Conservation (phyloP, 2,329 filamentous ascomycete genomes). For the Paraconiothyrium brasiliense region DNA sequence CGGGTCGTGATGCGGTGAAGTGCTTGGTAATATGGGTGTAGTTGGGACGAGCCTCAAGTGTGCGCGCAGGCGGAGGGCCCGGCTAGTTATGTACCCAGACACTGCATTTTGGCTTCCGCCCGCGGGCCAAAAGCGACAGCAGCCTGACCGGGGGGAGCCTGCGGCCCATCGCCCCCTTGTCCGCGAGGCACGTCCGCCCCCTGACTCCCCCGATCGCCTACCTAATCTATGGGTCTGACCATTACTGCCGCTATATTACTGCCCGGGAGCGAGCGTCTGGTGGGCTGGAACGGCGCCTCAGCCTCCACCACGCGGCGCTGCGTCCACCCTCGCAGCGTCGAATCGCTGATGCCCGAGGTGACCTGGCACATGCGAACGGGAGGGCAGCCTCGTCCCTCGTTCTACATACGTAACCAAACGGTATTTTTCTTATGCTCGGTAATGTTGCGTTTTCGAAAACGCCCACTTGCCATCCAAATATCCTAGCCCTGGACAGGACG, state of each 20-base stretch:
- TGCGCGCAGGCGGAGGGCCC: conserved; percentile 21
- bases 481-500: conserved; percentile 3
- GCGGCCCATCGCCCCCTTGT: conserved; percentile 23
- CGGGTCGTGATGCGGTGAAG: conserved; percentile 25
- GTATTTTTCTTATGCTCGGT: conserved; percentile 15
- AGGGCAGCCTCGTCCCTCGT: conserved; percentile 19
- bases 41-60: conserved; percentile 9
- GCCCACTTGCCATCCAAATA: conserved; percentile 27
- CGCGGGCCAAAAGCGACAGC: conserved; percentile 13
- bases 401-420: conserved; percentile 10
- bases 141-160: conserved; percentile 21
- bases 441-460: conserved; percentile 27
- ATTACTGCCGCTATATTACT: conserved; percentile 31
- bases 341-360: conserved; percentile 17
- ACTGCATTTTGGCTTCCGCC: conserved; percentile 3
- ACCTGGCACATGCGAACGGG: conserved; percentile 27
- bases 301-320: conserved; percentile 19
- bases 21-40: conserved; percentile 39
- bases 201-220: conserved; percentile 34
- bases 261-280: conserved; percentile 27
- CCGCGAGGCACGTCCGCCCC: conserved; percentile 22
- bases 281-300: conserved; percentile 17
- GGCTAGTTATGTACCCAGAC: conserved; percentile 7
- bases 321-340: not conserved
- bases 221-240: conserved; percentile 43